Conservation (phyloP, 1,284 basidiomycete genomes). For the Laetiporus sulphureus region DNA sequence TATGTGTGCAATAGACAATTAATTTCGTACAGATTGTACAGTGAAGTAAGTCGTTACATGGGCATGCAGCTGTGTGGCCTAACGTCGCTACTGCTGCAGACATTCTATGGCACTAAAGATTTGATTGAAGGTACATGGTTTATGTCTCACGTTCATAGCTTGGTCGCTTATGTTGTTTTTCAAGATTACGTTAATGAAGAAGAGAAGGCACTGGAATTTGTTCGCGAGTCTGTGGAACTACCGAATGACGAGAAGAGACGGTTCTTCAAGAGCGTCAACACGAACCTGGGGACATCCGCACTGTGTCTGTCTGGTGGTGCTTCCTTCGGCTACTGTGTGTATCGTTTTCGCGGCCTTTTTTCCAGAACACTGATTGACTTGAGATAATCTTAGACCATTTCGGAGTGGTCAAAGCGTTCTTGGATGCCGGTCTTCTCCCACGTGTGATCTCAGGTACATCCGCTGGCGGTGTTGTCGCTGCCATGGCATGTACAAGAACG, state of each 20-base stretch:
- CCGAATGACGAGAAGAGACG: constrained; percentile 84
- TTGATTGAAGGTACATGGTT: constrained; percentile 69
- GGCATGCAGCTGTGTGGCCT: constrained; percentile 4
- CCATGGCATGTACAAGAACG: constrained; percentile 82
- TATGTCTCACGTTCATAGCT: not conserved
- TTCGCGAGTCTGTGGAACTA: constrained; percentile 69
- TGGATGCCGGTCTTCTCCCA: constrained; percentile 85
- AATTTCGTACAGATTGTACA: constrained; percentile 61
- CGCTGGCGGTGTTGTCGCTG: constrained; percentile 88
- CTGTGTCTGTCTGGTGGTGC: constrained; percentile 93
- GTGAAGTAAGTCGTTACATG: constrained; percentile 52
- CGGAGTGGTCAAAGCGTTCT: constrained; percentile 88
- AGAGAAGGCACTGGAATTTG: constrained; percentile 64
- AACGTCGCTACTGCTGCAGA: constrained; percentile 42
- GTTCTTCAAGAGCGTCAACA: constrained; percentile 88
- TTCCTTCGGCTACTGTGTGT: constrained; percentile 83
- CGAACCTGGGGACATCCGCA: constrained; percentile 86
- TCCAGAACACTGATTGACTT: too few relatives aligned
- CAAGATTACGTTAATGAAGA: constrained; percentile 80
- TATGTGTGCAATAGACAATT: constrained; percentile 1
- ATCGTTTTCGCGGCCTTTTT: too few relatives aligned
- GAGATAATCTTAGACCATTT: constrained; percentile 57
- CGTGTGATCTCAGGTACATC: constrained; percentile 90
- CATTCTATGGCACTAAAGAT: constrained; percentile 84
- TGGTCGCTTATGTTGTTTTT: not conserved